Percentiles rank a stretch among this genome's conserved stretches.
Conservation (phyloP, 176 grass and related monocot genomes). For the Rhynchospora pubera region DNA sequence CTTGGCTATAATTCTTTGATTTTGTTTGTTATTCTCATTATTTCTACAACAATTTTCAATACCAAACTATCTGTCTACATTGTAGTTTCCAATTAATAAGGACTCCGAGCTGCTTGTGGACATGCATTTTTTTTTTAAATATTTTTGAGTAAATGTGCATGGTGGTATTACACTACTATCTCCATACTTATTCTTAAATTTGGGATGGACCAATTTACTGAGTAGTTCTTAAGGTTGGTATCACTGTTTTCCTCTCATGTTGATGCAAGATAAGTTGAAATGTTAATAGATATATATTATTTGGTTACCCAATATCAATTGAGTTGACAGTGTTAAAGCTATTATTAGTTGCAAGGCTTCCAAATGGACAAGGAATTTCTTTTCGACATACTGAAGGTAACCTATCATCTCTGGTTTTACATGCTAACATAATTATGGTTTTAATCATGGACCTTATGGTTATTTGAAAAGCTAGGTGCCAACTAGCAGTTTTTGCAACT, state of each 20-base stretch:
- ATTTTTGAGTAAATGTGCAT: conserved; percentile 1
- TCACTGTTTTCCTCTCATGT: neutral
- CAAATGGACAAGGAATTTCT: conserved; percentile 43
- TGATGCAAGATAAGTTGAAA: neutral
- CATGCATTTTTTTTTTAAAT: neutral
- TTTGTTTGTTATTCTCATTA: neutral
- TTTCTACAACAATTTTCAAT: neutral
- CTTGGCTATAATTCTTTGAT: conserved; percentile 24
- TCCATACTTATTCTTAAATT: neutral
- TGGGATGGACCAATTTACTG: neutral
- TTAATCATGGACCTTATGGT: neutral
- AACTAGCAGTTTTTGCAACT: neutral
- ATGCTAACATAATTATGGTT: conserved; percentile 19
- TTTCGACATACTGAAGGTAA: conserved; percentile 52
- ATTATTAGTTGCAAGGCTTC: conserved; percentile 30
- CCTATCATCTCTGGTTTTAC: conserved; percentile 22
- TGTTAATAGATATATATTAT: neutral
- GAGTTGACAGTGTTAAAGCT: conserved; percentile 49
- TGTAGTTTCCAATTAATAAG: neutral
- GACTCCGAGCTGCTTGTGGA: neutral
- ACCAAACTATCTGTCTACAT: neutral
- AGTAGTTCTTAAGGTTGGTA: conserved; percentile 18
- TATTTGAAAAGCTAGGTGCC: neutral
- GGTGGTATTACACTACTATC: neutral
- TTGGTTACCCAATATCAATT: conserved; percentile 25